These are phyloP conservation scores for Anthracocystis panici-leucophaei DNA, from an alignment of 1,284 basidiomycete species.

Conservation along the genomic window DNA sequence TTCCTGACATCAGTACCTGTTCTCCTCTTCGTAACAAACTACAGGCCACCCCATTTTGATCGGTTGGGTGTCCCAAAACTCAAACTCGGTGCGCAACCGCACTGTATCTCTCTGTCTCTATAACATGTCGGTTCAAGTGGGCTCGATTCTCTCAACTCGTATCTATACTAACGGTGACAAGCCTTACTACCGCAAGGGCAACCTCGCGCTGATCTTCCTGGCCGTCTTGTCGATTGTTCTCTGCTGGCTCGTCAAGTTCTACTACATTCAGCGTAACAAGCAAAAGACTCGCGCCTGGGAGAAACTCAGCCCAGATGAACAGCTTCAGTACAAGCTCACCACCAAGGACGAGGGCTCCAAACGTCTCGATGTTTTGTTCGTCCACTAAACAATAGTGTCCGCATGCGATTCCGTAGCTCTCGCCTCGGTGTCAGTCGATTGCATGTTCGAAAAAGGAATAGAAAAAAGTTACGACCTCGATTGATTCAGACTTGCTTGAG, in stretches of 20 bases:
- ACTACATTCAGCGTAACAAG: conserved; percentile 51
- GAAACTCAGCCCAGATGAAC: conserved; percentile 25
- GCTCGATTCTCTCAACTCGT: conserved; percentile 41
- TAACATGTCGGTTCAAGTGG: conserved; percentile 60
- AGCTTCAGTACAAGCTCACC: conserved; percentile 44
- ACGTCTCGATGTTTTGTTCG: conserved; percentile 46
- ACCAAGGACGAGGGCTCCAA: conserved; percentile 49
- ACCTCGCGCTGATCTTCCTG: conserved; percentile 37
- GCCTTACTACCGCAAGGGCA: conserved; percentile 53
- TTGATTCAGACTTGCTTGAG: no score
- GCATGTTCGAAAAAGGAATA: no score
- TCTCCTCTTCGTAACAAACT: no score
- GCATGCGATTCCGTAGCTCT: no score
- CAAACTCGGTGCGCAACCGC: conserved; percentile 48
- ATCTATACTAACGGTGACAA: conserved; percentile 53
- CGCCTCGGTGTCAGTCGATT: no score
- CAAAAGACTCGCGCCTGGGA: conserved; percentile 39
- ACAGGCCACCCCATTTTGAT: conserved; percentile 44
- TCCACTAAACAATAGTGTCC: conserved; percentile 21
- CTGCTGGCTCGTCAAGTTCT: conserved; percentile 44
- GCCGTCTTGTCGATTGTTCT: conserved; percentile 34
- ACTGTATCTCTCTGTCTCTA: conserved; percentile 51
- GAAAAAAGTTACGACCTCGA: no score
- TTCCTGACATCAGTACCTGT: no score
- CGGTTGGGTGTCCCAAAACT: conserved; percentile 38